Conservation (phyloP, 257 asterid genomes). For the Avicennia marina region DNA sequence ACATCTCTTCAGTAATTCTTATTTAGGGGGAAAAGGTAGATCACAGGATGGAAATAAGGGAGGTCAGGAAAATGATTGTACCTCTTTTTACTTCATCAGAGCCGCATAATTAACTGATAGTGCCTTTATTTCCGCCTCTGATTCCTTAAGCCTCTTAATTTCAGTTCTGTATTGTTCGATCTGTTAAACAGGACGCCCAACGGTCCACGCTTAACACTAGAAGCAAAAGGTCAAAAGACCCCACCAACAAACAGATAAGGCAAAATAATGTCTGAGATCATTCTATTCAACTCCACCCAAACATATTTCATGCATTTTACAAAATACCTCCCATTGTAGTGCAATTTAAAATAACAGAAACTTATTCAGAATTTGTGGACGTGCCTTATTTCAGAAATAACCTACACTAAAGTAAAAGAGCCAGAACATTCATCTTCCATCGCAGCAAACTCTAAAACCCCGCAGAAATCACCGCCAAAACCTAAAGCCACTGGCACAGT, state of each 20-base stretch:
- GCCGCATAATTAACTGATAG: slow-evolving; percentile 92
- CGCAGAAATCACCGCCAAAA: slow-evolving; percentile 2
- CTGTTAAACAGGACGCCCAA: slow-evolving; percentile 29
- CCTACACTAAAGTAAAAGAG: not conserved
- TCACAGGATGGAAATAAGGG: no score
- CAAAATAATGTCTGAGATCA: slow-evolving; percentile 1
- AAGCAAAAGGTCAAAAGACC: not conserved
- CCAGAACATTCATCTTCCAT: no score
- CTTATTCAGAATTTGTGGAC: not conserved
- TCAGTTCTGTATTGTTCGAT: slow-evolving; percentile 62
- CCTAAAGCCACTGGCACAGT: no score
- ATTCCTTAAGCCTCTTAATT: slow-evolving; percentile 84
- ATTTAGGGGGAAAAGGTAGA: no score
- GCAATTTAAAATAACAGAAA: not conserved
- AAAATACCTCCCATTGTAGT: not conserved
- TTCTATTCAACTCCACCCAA: not conserved
- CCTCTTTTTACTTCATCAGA: slow-evolving; percentile 90
- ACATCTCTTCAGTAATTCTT: no score
- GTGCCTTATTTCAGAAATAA: slow-evolving; percentile 2
- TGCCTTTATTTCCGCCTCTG: slow-evolving; percentile 94
- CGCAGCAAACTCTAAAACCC: not conserved
- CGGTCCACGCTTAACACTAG: slow-evolving; percentile 1
- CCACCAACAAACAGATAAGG: not conserved
- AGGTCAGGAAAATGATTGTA: slow-evolving; percentile 21
- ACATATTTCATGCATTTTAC: not conserved